A percentile compares a stretch with the other conserved stretches of the same genome.
Conservation (phyloP, 2,329 filamentous ascomycete genomes). For the Leptosphaerulina australis region DNA sequence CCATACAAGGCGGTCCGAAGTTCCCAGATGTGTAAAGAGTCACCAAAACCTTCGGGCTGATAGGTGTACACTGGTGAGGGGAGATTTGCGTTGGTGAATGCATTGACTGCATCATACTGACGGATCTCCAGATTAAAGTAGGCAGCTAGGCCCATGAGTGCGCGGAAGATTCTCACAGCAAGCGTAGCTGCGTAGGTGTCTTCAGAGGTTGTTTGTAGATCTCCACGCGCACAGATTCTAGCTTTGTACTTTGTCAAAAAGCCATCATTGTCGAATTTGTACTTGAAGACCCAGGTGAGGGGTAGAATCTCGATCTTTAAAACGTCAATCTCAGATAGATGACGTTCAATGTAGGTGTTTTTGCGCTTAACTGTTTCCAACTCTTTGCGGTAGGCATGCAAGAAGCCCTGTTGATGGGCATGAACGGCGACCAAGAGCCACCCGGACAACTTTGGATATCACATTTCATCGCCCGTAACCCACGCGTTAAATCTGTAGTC, state of each 20-base stretch:
- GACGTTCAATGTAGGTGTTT: neutral
- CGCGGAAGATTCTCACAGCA: constrained; percentile 23
- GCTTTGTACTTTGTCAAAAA: constrained; percentile 25
- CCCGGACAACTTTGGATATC: constrained; percentile 21
- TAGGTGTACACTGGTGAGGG: neutral
- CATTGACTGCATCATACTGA: constrained; percentile 28
- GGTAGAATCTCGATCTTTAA: constrained; percentile 16
- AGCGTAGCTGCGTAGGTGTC: constrained; percentile 32
- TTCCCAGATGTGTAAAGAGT: constrained; percentile 11
- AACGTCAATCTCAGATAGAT: neutral
- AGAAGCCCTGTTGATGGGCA: too few relatives aligned
- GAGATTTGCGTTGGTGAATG: constrained; percentile 27
- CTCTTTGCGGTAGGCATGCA: too few relatives aligned
- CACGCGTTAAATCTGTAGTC: constrained; percentile 21
- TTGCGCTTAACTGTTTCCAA: neutral
- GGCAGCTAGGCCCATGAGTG: constrained; percentile 27
- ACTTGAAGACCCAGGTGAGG: constrained; percentile 20
- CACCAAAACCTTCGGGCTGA: neutral
- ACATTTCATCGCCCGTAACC: constrained; percentile 23
- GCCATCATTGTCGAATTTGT: constrained; percentile 22
- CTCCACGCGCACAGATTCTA: constrained; percentile 17
- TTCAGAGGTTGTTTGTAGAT: constrained; percentile 15
- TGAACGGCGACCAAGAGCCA: constrained; percentile 17
- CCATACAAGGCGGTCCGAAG: constrained; percentile 28
- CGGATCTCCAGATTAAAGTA: constrained; percentile 25